Evolutionary conservation across 2,329 filamentous ascomycete species (phyloP), one percentile per base, ranked within the genome.

Genomic region (Pestalotiopsis sp.): DNA sequence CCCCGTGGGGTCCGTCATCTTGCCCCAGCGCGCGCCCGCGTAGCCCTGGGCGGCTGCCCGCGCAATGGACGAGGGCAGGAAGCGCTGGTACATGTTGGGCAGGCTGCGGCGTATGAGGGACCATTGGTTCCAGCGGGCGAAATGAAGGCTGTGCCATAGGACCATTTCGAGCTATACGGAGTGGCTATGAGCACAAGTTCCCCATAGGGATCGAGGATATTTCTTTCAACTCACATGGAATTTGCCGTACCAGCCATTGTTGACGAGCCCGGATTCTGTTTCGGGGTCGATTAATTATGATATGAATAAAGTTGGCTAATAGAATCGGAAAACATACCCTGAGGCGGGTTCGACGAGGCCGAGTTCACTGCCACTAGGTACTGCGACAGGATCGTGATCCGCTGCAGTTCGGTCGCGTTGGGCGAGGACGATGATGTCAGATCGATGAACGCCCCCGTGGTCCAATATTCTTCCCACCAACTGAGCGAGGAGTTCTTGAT

Each of bases 1-100:
- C 31, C 87, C 86, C 0, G 82, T 84, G 0, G 86, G 85, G 73
- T 89, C 87, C 11, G 83, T 87, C 87, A 89, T 89, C 73, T 90
- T 87, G 65, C 73, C 85, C 85, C 74, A 82, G 64, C 83, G 78
- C 6, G 83, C 83, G 40, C 83, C 83, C 4, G 74, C 70, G 75
- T 84, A 85, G 4, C 83, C 82, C 72, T 84, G 83, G 0, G 49
- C 69, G 4, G 63, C 68, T 4, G 83, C 83, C 45, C 83, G 79
- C 4, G 75, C 73, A 41, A 79, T 66, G 0, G 82, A 82, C 0
- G 79, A 80, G 0, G 74, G 70, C 0, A 85, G 76, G 66, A 87
- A 86, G n/a, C 81, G 81, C 5, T 77, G 72, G 72, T 89, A 89
- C 3, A 82, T 80, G 14, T 74, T 72, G 0, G 82, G 84, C 27